Base-by-base conservation (phyloP, 257 asterid genomes). In the Gynochthodes officinalis region DNA sequence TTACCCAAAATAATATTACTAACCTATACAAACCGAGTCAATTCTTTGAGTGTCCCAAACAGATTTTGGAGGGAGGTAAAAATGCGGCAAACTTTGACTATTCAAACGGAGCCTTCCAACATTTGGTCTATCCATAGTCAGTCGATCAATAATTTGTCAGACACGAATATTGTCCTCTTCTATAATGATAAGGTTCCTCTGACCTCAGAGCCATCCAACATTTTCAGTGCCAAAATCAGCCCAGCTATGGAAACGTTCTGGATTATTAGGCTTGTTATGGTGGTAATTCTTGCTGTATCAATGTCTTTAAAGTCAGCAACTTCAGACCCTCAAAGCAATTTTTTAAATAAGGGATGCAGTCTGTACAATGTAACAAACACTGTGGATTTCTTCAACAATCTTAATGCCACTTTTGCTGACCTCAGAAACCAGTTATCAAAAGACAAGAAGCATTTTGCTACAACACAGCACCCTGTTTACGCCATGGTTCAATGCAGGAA, bases 401-500 rank as follows among this genome's bases (percentile, higher is more conserved):
- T 79, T 14, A 87, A 89, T 85, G 83, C 86, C 63, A 84, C 92
- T 70, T 90, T 88, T 77, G 64, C 85, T 57, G 87, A 78, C 64
- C 82, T 92, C 1, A 83, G 94, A 54, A 64, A 49, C 25, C 92
- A 87, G 79, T 75, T 92, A 1, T 77, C 89, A 42, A 75, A 54
- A 57, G 74, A 73, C 15, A 75, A 75, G 2, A 75, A 64, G 48
- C 79, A 67, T 60, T 92, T 92, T 70, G 96, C 94, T 28, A 88
- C 90, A 27, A 87, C 90, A 28, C 80, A 84, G 78, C 85, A 84
- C 76, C 96, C 97, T n/a, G 90, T 77, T 10, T 89, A 85, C 78
- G 90, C 84, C 32, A 84, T 92, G 97, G 84, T 44, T 50, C 95
- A 88, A 81, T 92, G 96, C 84, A 78, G 96, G 67, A 78, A 90